Percentiles rank a stretch among this genome's conserved stretches.
These are phyloP conservation scores for Arabidopsis thaliana DNA, from an alignment of 345 rosid genomes.

Conservation along the genomic window TAIR10.1 NC_003076.8:15277501-15278000, in stretches of 20 bases:
- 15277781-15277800: slow-evolving; percentile 50
- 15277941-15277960: slow-evolving; percentile 49
- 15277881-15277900: slow-evolving; percentile 36
- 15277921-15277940: slow-evolving; percentile 52
- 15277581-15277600: slow-evolving; percentile 46
- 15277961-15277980: slow-evolving; percentile 44
- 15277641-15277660: slow-evolving; percentile 48
- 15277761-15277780: slow-evolving; percentile 51
- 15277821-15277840: slow-evolving; percentile 57
- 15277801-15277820: slow-evolving; percentile 65
- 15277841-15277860: slow-evolving; percentile 55
- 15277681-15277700: slow-evolving; percentile 62
- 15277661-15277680: slow-evolving; percentile 46
- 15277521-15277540: too few relatives aligned
- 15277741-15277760: slow-evolving; percentile 61
- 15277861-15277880: slow-evolving; percentile 54
- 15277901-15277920: neutral
- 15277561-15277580: neutral
- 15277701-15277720: slow-evolving; percentile 41
- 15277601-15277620: slow-evolving; percentile 51
- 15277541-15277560: too few relatives aligned
- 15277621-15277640: slow-evolving; percentile 53
- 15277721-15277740: slow-evolving; percentile 49
- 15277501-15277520: slow-evolving; percentile 10
- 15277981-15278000: slow-evolving; percentile 49